Evolutionary conservation across 805 yeast genomes (phyloP).

Genomic region (Pichia nakasei): DNA sequence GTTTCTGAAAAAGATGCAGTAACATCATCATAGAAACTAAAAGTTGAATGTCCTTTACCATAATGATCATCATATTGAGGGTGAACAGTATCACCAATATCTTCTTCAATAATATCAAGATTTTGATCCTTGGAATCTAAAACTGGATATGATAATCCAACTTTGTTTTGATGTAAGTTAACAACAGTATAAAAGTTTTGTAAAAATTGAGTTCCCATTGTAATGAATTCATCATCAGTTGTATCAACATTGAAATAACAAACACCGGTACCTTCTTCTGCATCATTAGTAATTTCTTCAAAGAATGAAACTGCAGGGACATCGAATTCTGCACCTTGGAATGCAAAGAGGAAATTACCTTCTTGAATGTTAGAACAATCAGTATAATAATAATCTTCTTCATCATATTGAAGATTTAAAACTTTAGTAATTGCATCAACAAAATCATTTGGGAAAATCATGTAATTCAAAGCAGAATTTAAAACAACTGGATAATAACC

Average conservation of each 20-base stretch:
- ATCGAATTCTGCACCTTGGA: constrained; percentile 42
- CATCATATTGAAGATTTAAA: constrained; percentile 31
- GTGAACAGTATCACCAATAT: not conserved
- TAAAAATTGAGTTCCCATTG: constrained; percentile 40
- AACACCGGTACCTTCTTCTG: constrained; percentile 7
- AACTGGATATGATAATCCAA: constrained; percentile 38
- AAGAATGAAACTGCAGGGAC: constrained; percentile 31
- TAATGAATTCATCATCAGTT: constrained; percentile 22
- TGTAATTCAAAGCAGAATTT: constrained; percentile 45
- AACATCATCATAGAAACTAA: not conserved
- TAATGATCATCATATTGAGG: not conserved
- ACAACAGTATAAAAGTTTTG: constrained; percentile 40
- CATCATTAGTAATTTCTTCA: constrained; percentile 4
- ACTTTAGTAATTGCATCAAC: constrained; percentile 18
- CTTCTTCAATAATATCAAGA: constrained; percentile 32
- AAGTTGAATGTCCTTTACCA: not conserved
- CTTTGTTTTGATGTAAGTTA: constrained; percentile 35
- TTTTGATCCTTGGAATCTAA: constrained; percentile 24
- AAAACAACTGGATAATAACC: constrained; percentile 27
- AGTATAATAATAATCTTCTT: constrained; percentile 34
- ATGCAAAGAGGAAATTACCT: constrained; percentile 31
- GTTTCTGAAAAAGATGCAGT: not conserved
- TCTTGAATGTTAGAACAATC: constrained; percentile 27
- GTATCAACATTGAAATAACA: constrained; percentile 31
- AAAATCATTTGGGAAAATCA: constrained; percentile 30